Percentiles rank a stretch among this genome's conserved stretches.
These are phyloP conservation scores for Rhynchospora breviuscula DNA, from an alignment of 176 grass and related monocot genomes.

Conservation along the genomic window DNA sequence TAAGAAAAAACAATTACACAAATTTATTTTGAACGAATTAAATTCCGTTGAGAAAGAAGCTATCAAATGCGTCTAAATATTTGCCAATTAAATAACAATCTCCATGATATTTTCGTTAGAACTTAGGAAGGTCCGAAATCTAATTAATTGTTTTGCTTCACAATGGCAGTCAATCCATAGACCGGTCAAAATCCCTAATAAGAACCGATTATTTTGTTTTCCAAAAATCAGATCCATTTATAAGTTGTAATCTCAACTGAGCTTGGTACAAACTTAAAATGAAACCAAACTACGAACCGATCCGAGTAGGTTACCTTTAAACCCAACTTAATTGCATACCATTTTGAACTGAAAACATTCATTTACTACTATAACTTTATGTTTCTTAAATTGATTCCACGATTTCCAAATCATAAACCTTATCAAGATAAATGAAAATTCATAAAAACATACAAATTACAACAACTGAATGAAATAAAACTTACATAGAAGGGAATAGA, in stretches of 20 bases:
- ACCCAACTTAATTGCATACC: too few species aligned
- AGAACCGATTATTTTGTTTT: background rate
- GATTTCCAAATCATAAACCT: too few species aligned
- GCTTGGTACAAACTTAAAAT: background rate
- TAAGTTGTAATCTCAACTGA: background rate
- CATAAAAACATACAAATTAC: too few species aligned
- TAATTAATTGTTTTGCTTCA: background rate
- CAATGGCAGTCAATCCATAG: background rate
- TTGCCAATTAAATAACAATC: background rate
- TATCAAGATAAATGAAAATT: too few species aligned
- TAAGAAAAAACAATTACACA: background rate
- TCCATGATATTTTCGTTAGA: background rate
- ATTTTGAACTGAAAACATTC: too few species aligned
- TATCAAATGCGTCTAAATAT: background rate
- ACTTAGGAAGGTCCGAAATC: background rate
- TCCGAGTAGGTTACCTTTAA: too few species aligned
- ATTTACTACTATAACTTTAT: too few species aligned
- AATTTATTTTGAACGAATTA: background rate
- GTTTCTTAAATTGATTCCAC: too few species aligned
- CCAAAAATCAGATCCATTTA: too few species aligned
- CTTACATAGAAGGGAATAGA: too few species aligned
- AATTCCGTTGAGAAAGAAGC: background rate
- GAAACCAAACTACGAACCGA: too few species aligned
- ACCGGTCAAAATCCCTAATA: background rate
- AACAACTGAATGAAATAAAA: too few species aligned